Evolutionary conservation across 2,329 filamentous ascomycete species (phyloP).

Genomic region (Pseudogymnoascus sp.): DNA sequence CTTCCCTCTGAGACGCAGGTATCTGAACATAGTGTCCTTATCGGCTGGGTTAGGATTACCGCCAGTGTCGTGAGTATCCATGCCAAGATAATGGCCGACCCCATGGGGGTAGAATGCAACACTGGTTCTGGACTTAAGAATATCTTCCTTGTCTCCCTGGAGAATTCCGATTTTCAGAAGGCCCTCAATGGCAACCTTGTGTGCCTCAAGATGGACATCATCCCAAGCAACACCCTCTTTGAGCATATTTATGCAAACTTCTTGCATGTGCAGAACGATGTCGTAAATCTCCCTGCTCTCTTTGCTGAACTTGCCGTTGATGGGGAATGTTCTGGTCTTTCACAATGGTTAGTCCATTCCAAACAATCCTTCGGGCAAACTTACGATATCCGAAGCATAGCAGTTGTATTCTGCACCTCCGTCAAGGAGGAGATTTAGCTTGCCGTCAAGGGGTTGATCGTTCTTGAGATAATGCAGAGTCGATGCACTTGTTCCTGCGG

Average conservation of each 20-base stretch:
- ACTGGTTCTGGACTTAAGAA: constrained; percentile 71
- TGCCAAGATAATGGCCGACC: constrained; percentile 80
- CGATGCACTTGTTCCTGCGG: constrained; percentile 69
- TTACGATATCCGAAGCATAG: constrained; percentile 61
- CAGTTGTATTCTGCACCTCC: constrained; percentile 70
- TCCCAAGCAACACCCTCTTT: constrained; percentile 73
- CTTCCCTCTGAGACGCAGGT: constrained; percentile 69
- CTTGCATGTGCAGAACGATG: constrained; percentile 81
- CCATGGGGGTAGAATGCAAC: constrained; percentile 90
- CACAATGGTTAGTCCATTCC: constrained; percentile 39
- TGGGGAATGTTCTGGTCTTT: constrained; percentile 80
- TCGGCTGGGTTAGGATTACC: constrained; percentile 73
- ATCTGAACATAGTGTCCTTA: constrained; percentile 75
- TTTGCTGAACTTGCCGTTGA: constrained; percentile 61
- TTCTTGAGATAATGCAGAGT: constrained; percentile 86
- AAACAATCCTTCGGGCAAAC: constrained; percentile 21
- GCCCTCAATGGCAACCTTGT: constrained; percentile 74
- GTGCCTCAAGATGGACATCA: constrained; percentile 70
- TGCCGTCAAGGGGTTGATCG: constrained; percentile 58
- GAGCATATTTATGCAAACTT: constrained; percentile 63
- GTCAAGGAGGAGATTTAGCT: constrained; percentile 76
- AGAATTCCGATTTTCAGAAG: constrained; percentile 70
- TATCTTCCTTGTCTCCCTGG: constrained; percentile 58
- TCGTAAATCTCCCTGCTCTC: constrained; percentile 71
- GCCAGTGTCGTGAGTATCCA: constrained; percentile 86